A percentile compares a stretch with the other conserved stretches of the same genome.
phyloP scores from a whole-genome alignment of 2,329 filamentous ascomycete genomes.

The Ceratocystis colombiana region DNA sequence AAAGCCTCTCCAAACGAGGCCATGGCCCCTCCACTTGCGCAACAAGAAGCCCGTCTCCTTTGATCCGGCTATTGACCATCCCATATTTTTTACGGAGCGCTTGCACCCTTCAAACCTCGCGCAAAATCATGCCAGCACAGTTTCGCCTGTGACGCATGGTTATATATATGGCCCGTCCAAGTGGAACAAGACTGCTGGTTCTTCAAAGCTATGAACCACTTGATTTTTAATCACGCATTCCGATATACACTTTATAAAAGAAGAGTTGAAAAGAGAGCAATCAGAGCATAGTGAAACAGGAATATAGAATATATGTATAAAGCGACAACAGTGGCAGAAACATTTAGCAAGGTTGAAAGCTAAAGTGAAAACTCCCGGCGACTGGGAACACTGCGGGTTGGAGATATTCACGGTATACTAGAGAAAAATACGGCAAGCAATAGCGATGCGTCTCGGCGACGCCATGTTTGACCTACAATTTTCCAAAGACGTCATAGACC shows the following conservation, averaged over 20 bases:
- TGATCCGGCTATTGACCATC: slow-evolving; percentile 22
- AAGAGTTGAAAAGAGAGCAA: not conserved
- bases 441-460: too few species aligned
- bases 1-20: not conserved
- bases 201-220: slow-evolving; percentile 17
- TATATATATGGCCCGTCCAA: slow-evolving; percentile 17
- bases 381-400: slow-evolving; percentile 8
- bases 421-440: too few species aligned
- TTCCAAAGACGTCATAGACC: too few species aligned
- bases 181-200: not conserved
- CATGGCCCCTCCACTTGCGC: not conserved
- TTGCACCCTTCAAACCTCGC: slow-evolving; percentile 14
- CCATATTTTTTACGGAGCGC: slow-evolving; percentile 20
- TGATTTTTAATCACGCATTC: not conserved
- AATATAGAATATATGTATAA: not conserved
- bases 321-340: slow-evolving; percentile 3
- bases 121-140: not conserved
- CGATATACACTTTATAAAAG: too few species aligned
- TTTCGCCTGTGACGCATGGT: slow-evolving; percentile 19
- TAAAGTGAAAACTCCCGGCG: not conserved
- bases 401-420: not conserved
- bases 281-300: not conserved
- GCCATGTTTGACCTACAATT: too few species aligned
- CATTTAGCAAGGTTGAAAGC: not conserved
- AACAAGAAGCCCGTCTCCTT: slow-evolving; percentile 12